Base-by-base conservation (phyloP, 495 filamentous ascomycete species). In the Ascodesmis nigricans region DNA sequence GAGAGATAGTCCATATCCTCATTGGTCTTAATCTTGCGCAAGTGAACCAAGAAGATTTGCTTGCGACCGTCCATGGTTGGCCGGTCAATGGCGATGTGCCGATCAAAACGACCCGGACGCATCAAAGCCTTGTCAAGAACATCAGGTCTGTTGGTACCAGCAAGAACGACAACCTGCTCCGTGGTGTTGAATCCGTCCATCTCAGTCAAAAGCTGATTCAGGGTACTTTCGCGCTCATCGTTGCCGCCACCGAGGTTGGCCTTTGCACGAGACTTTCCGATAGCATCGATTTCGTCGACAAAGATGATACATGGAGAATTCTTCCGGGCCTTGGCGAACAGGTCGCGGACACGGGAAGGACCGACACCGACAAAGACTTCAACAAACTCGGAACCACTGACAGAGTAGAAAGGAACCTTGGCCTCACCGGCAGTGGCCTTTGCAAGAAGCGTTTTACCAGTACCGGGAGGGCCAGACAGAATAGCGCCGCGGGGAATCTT, bases 361-460 rank as follows among this genome's bases (percentile, higher is more conserved):
- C 87, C 87, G 33, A 97, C 87, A 65, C 87, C 87, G 26, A 97
- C 87, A 47, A 95, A 97, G 82, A 97, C 95, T 58, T 97, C 87
- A 24, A 97, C 82, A 46, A 97, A 97, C 50, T 97, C 87, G 15
- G 87, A 97, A 48, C 87, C 87, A 56, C 81, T 91, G 55, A 95
- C 90, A 47, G 73, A 91, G 65, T 78, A 97, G 66, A 97, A 97
- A 9, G 87, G 87, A 17, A 97, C 87, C 25, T 74, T 68, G n/a
- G 87, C 91, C 58, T 97, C 87, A 49, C 87, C 87, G 23, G 87
- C 87, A 6, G 87, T 97, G 16, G 87, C 87, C 59, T 97, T 97
- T 27, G 87, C 87, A 26, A 97, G 67, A 43, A 97, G 57, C 4
- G 87, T 97, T 62, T 97, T 97, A 73, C 87, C 87, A 26, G 87